Evolutionary conservation across 495 filamentous ascomycete genomes (phyloP).

Genomic region (Talaromyces nanjingensis): DNA sequence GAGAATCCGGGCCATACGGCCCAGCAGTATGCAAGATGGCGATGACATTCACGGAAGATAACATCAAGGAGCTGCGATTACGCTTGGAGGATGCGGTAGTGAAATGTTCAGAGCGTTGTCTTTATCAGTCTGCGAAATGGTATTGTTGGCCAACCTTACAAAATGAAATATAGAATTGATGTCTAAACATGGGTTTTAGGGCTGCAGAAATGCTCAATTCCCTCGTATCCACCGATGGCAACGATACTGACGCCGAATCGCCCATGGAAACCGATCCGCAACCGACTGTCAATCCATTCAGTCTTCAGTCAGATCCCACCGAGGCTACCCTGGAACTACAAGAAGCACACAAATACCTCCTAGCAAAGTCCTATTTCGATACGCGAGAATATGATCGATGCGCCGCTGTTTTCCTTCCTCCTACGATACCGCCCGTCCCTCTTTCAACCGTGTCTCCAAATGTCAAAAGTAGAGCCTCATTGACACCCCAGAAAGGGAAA

Average conservation of each 20-base stretch:
- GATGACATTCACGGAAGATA: conserved; percentile 29
- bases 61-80: conserved; percentile 45
- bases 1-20: background rate
- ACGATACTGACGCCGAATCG: conserved; percentile 52
- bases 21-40: conserved; percentile 21
- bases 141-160: conserved; percentile 23
- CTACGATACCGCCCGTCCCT: conserved; percentile 57
- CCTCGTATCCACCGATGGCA: conserved; percentile 46
- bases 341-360: conserved; percentile 75
- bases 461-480: conserved; percentile 29
- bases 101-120: conserved; percentile 88
- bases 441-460: conserved; percentile 41
- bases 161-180: conserved; percentile 3
- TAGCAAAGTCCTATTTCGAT: conserved; percentile 94
- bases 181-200: conserved; percentile 42
- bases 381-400: conserved; percentile 94
- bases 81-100: conserved; percentile 76
- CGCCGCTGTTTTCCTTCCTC: conserved; percentile 79
- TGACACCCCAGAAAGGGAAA: conserved; percentile 48
- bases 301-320: conserved; percentile 44
- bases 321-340: conserved; percentile 74
- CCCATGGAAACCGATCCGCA: conserved; percentile 45
- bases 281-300: conserved; percentile 34
- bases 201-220: conserved; percentile 89
- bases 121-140: conserved; percentile 98